Conservation (phyloP, 176 grass and related monocot species). For the Puya raimondii region DNA sequence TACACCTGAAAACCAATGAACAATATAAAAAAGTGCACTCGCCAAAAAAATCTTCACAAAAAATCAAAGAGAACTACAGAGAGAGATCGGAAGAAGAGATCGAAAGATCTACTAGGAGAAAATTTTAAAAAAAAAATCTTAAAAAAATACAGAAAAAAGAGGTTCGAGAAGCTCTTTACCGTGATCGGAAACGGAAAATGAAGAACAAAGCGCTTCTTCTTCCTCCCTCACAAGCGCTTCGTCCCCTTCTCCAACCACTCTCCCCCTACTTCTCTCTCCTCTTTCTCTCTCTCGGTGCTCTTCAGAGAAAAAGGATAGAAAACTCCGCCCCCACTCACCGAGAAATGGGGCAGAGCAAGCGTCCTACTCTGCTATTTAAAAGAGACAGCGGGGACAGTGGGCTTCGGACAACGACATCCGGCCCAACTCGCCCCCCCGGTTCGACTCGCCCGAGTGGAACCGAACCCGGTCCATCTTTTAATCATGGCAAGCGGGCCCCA, state of each 20-base stretch:
- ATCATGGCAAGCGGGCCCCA: constrained; percentile 3
- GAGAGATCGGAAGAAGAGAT: background rate
- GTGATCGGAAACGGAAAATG: background rate
- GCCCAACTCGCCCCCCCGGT: background rate
- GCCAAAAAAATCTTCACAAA: background rate
- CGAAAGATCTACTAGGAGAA: background rate
- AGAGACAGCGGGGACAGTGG: background rate
- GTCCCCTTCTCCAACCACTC: background rate
- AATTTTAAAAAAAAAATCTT: background rate
- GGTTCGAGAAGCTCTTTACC: background rate
- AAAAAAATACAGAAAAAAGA: background rate
- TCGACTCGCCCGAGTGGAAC: background rate
- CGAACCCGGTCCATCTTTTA: background rate
- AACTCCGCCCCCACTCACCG: background rate
- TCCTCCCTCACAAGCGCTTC: background rate
- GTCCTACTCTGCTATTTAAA: background rate
- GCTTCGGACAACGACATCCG: background rate
- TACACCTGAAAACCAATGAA: background rate
- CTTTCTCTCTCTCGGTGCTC: background rate
- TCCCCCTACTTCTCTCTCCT: background rate
- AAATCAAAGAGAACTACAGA: background rate
- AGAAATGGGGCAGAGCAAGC: background rate
- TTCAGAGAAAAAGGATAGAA: background rate
- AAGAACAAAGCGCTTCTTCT: background rate
- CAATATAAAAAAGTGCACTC: background rate